Percentiles rank a stretch among this genome's conserved stretches.
phyloP scores from a whole-genome alignment of 768 basidiomycete genomes.

The Fistulinella prunicolor region DNA sequence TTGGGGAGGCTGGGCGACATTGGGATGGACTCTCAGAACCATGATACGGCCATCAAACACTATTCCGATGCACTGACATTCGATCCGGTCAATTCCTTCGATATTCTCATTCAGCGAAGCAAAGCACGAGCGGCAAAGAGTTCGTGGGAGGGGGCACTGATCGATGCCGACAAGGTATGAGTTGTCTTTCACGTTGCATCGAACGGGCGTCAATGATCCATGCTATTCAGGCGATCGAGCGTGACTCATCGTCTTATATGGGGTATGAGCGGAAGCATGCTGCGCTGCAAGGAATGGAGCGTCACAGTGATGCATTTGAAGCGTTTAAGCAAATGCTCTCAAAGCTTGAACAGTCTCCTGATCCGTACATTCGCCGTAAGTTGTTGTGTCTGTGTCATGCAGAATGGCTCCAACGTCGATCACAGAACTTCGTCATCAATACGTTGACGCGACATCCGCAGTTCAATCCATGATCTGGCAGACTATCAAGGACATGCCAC shows the following conservation, averaged over 20 bases:
- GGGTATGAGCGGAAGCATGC: constrained; percentile 2
- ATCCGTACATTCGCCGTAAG: not conserved
- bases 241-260: not conserved
- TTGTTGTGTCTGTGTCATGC: not conserved
- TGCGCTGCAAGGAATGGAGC: not conserved
- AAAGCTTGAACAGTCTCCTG: not conserved
- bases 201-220: not conserved
- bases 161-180: constrained; percentile 7
- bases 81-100: accelerated
- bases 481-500: not conserved
- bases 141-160: constrained; percentile 1
- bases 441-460: not conserved
- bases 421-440: not conserved
- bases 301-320: not conserved
- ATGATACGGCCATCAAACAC: not conserved
- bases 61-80: not conserved
- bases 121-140: not conserved
- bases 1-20: constrained; percentile 1
- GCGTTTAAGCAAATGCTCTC: not conserved
- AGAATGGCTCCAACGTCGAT: not conserved
- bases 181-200: not conserved
- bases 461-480: not conserved
- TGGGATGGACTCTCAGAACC: not conserved
- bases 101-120: constrained; percentile 7
- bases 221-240: not conserved